phyloP scores from a whole-genome alignment of 345 rosid species.

The Arabis alpina region DNA sequence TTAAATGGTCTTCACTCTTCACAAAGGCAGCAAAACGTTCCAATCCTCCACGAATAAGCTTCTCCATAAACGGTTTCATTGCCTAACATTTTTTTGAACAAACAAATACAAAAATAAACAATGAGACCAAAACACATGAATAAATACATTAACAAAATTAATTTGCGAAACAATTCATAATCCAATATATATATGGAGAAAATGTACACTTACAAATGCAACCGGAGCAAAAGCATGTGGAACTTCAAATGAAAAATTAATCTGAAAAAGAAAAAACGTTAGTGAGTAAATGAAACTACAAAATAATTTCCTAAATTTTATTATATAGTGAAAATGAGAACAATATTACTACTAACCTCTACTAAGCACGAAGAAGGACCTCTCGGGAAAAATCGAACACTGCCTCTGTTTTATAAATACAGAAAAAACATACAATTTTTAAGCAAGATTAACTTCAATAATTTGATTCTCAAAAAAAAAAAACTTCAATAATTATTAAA shows the following conservation, averaged over 20 bases:
- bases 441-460: too few species aligned
- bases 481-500: background rate
- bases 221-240: slow-evolving; percentile 76
- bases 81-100: slow-evolving; percentile 46
- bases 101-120: background rate
- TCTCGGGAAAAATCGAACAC: slow-evolving; percentile 83
- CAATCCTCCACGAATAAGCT: slow-evolving; percentile 64
- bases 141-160: background rate
- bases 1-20: slow-evolving; percentile 32
- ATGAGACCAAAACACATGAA: background rate
- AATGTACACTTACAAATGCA: slow-evolving; percentile 65
- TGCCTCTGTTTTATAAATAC: slow-evolving; percentile 62
- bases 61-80: slow-evolving; percentile 79
- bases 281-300: background rate
- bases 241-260: slow-evolving; percentile 88
- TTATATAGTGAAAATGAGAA: background rate
- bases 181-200: slow-evolving; percentile 7
- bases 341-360: slow-evolving; percentile 55
- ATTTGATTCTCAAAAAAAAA: too few species aligned
- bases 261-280: slow-evolving; percentile 50
- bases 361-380: slow-evolving; percentile 76
- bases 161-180: background rate
- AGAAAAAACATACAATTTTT: background rate
- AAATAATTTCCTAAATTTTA: background rate
- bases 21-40: slow-evolving; percentile 59